Conservation (phyloP, 768 basidiomycete species). For the Suillus americanus region DNA sequence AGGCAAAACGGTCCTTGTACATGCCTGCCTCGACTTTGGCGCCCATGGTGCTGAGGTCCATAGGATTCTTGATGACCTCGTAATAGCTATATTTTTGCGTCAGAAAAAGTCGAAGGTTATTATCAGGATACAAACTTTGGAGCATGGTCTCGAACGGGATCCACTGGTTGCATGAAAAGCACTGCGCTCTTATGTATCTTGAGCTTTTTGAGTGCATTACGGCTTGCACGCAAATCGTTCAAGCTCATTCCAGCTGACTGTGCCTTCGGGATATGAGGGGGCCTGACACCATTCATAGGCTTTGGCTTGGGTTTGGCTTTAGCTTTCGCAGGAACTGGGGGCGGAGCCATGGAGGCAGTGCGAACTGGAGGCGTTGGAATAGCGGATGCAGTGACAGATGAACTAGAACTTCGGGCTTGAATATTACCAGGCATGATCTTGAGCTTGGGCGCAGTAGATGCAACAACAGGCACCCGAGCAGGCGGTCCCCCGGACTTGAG, state of each 20-base stretch:
- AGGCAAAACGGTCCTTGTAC: constrained; percentile 82
- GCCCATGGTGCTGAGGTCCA: constrained; percentile 90
- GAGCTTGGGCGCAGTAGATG: constrained; percentile 52
- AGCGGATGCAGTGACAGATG: constrained; percentile 18
- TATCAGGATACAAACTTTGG: constrained; percentile 56
- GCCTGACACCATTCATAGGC: constrained; percentile 29
- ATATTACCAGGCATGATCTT: constrained; percentile 37
- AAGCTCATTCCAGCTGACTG: constrained; percentile 75
- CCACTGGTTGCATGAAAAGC: constrained; percentile 88
- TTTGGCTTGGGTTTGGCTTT: constrained; percentile 25
- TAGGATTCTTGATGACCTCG: constrained; percentile 85
- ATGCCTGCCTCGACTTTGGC: constrained; percentile 85
- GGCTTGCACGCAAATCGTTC: constrained; percentile 73
- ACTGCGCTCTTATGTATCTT: constrained; percentile 68
- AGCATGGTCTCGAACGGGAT: constrained; percentile 89
- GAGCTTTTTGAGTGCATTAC: constrained; percentile 79
- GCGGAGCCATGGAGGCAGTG: constrained; percentile 29
- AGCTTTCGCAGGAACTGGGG: constrained; percentile 25
- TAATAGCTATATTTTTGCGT: constrained; percentile 64
- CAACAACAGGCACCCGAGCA: constrained; percentile 28
- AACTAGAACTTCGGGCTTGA: constrained; percentile 13
- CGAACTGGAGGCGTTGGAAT: constrained; percentile 9
- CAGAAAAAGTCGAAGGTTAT: constrained; percentile 8
- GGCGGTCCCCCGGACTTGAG: constrained; percentile 36
- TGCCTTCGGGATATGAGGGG: constrained; percentile 61